Conservation (phyloP, 1,284 basidiomycete species). For the Ganoderma lingzhi region DNA sequence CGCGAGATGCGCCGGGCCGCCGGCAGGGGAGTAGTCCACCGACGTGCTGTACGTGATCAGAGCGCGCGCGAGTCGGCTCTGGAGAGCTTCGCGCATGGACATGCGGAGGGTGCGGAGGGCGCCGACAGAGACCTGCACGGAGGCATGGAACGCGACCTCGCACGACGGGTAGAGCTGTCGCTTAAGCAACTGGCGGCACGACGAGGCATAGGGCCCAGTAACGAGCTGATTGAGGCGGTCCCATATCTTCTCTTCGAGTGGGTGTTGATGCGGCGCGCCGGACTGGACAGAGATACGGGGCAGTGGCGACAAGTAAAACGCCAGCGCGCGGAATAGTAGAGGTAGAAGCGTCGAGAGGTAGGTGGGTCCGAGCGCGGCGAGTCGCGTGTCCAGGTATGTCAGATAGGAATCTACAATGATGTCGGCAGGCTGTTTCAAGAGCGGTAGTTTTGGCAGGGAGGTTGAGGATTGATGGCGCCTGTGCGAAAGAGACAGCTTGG, state of each 20-base stretch:
- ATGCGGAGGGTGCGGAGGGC: slow-evolving; percentile 73
- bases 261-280: slow-evolving; percentile 45
- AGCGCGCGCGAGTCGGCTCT: slow-evolving; percentile 67
- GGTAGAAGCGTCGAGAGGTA: slow-evolving; percentile 67
- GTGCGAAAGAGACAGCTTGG: slow-evolving; percentile 50
- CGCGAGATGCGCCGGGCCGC: slow-evolving; percentile 63
- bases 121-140: slow-evolving; percentile 62
- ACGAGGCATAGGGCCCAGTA: slow-evolving; percentile 67
- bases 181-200: slow-evolving; percentile 69
- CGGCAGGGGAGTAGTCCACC: slow-evolving; percentile 62
- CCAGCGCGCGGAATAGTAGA: slow-evolving; percentile 72
- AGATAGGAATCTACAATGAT: slow-evolving; percentile 70
- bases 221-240: slow-evolving; percentile 64
- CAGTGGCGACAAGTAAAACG: slow-evolving; percentile 67
- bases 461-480: slow-evolving; percentile 64
- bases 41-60: slow-evolving; percentile 65
- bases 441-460: slow-evolving; percentile 46
- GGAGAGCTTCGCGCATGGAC: slow-evolving; percentile 67
- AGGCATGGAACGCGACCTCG: slow-evolving; percentile 30
- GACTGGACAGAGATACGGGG: slow-evolving; percentile 65
- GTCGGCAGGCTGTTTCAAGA: slow-evolving; percentile 55
- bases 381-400: slow-evolving; percentile 63
- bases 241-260: slow-evolving; percentile 62
- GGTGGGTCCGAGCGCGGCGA: slow-evolving; percentile 61
- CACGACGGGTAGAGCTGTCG: slow-evolving; percentile 50